phyloP scores from a whole-genome alignment of 306 rosid genomes.

The Betula pendula region DNA sequence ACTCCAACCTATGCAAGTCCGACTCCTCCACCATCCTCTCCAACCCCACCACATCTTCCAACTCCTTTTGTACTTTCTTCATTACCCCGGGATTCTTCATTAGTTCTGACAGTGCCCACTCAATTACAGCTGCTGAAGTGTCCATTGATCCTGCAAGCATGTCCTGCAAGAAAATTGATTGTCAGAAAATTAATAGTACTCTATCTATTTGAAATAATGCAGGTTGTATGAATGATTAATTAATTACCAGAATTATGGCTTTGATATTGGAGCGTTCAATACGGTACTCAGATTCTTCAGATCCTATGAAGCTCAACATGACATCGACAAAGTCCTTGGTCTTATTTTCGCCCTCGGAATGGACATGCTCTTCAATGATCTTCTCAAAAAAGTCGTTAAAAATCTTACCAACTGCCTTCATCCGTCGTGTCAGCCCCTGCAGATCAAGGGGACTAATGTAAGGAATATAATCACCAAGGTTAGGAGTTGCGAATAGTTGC shows the following conservation, averaged over 20 bases:
- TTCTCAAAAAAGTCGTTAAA: slow-evolving; percentile 57
- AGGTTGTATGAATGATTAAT: background rate
- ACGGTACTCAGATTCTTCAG: slow-evolving; percentile 45
- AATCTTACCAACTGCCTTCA: slow-evolving; percentile 44
- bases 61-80: slow-evolving; percentile 56
- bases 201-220: background rate
- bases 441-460: slow-evolving; percentile 49
- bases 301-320: slow-evolving; percentile 50
- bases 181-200: no score
- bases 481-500: slow-evolving; percentile 36
- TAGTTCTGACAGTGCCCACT: slow-evolving; percentile 57
- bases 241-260: slow-evolving; percentile 54
- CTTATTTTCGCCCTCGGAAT: slow-evolving; percentile 29
- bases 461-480: slow-evolving; percentile 60
- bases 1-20: slow-evolving; percentile 46
- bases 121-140: slow-evolving; percentile 53
- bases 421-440: slow-evolving; percentile 51
- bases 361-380: slow-evolving; percentile 56
- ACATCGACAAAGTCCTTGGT: slow-evolving; percentile 64
- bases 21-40: slow-evolving; percentile 58
- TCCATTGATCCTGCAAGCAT: slow-evolving; percentile 52
- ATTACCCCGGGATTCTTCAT: slow-evolving; percentile 51
- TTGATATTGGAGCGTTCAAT: slow-evolving; percentile 58
- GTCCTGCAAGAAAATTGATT: slow-evolving; percentile 36
- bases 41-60: slow-evolving; percentile 50